Evolutionary conservation across 805 yeast species (phyloP).

Genomic region (Candida anglica): DNA sequence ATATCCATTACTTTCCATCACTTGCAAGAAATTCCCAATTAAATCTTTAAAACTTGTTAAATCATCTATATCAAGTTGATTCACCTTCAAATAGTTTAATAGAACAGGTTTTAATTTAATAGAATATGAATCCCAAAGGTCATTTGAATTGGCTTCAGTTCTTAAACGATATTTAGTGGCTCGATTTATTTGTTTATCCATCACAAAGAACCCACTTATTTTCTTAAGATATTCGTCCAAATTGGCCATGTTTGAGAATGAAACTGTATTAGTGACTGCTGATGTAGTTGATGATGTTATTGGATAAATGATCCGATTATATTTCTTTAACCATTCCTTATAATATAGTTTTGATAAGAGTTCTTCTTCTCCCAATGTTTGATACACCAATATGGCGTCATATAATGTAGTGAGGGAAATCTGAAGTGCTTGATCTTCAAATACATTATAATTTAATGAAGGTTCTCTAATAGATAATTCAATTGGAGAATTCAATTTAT

Average conservation of each 20-base stretch:
- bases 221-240: constrained; percentile 56
- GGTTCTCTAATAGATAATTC: constrained; percentile 73
- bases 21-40: constrained; percentile 68
- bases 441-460: constrained; percentile 42
- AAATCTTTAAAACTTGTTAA: constrained; percentile 55
- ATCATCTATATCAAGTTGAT: constrained; percentile 36
- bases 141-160: constrained; percentile 56
- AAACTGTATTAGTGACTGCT: constrained; percentile 23
- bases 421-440: constrained; percentile 34
- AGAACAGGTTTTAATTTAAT: constrained; percentile 59
- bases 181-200: constrained; percentile 65
- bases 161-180: constrained; percentile 65
- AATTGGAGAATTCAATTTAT: constrained; percentile 80
- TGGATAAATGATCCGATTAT: constrained; percentile 68
- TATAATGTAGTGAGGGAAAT: constrained; percentile 69
- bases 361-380: constrained; percentile 64
- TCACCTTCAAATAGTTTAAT: constrained; percentile 40
- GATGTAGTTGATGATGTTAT: constrained; percentile 40
- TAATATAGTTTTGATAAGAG: constrained; percentile 59
- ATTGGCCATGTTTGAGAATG: constrained; percentile 25
- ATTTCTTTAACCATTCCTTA: constrained; percentile 67
- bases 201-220: constrained; percentile 70
- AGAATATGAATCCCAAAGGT: constrained; percentile 70
- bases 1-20: constrained; percentile 70
- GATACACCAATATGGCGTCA: constrained; percentile 80